Conservation (phyloP, 805 yeast genomes). For the Candida sithepensis region DNA sequence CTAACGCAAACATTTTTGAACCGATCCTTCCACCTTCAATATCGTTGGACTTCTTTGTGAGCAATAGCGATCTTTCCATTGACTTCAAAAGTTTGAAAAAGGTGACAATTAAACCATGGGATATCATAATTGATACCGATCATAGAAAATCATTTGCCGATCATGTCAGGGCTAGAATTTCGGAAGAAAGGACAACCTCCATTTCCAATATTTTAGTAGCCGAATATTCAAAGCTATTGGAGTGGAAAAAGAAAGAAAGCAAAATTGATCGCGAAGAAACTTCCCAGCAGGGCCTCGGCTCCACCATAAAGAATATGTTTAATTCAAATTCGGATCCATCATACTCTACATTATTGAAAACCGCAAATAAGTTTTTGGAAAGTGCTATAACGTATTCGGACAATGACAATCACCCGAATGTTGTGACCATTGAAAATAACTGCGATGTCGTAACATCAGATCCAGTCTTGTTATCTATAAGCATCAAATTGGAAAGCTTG, state of each 20-base stretch:
- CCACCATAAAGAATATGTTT: slow-evolving; percentile 24
- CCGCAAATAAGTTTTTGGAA: slow-evolving; percentile 51
- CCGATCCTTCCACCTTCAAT: slow-evolving; percentile 46
- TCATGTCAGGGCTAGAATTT: slow-evolving; percentile 51
- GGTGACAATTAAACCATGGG: slow-evolving; percentile 62
- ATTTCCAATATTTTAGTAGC: slow-evolving; percentile 37
- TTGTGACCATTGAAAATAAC: slow-evolving; percentile 59
- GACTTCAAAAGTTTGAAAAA: slow-evolving; percentile 51
- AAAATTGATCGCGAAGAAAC: slow-evolving; percentile 4
- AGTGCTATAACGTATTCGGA: slow-evolving; percentile 58
- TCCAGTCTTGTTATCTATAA: slow-evolving; percentile 59
- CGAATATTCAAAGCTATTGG: slow-evolving; percentile 35
- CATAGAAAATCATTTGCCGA: slow-evolving; percentile 55
- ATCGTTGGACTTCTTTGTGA: slow-evolving; percentile 54
- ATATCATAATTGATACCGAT: slow-evolving; percentile 39
- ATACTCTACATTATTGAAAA: slow-evolving; percentile 32
- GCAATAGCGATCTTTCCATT: slow-evolving; percentile 59
- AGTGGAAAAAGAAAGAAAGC: slow-evolving; percentile 24
- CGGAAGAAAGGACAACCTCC: slow-evolving; percentile 37
- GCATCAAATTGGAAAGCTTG: slow-evolving; percentile 59
- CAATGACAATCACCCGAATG: slow-evolving; percentile 33
- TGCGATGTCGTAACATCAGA: slow-evolving; percentile 63
- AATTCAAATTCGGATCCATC: slow-evolving; percentile 25
- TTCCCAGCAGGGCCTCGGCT: slow-evolving; percentile 12
- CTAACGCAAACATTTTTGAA: slow-evolving; percentile 35